These are phyloP conservation scores for Salix arbutifolia DNA, from an alignment of 345 rosid genomes.

Conservation along the genomic window DNA sequence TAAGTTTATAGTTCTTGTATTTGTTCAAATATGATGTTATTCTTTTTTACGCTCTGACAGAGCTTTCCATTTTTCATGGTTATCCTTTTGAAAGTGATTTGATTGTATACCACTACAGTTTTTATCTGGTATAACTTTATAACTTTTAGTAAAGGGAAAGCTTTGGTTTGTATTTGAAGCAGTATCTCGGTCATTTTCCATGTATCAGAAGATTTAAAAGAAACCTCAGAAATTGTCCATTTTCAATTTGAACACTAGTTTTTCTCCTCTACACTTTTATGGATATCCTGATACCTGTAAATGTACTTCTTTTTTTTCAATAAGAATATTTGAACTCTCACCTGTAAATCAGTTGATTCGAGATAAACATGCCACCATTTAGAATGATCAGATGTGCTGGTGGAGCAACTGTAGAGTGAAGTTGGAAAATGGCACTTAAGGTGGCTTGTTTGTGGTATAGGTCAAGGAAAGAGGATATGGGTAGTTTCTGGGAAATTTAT, in stretches of 20 bases:
- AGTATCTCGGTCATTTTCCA: background rate
- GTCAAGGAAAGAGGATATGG: background rate
- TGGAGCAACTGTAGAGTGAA: background rate
- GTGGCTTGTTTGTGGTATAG: background rate
- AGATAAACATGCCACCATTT: background rate
- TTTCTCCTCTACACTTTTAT: background rate
- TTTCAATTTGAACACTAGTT: background rate
- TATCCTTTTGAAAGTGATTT: background rate
- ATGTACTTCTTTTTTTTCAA: background rate
- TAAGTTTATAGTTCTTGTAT: background rate
- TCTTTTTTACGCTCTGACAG: background rate
- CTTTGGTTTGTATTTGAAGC: background rate
- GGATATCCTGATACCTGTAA: background rate
- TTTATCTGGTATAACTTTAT: background rate
- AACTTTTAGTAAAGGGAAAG: background rate
- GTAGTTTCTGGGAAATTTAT: background rate
- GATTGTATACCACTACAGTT: background rate
- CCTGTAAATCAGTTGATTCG: background rate
- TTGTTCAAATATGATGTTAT: background rate
- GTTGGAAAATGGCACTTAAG: background rate
- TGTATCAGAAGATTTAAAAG: background rate
- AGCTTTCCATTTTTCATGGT: background rate
- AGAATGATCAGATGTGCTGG: background rate
- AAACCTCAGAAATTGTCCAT: background rate
- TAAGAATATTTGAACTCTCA: background rate